These are phyloP conservation scores for Rhodotorula toruloides DNA, from an alignment of 768 basidiomycete species.

Conservation along the genomic window DNA sequence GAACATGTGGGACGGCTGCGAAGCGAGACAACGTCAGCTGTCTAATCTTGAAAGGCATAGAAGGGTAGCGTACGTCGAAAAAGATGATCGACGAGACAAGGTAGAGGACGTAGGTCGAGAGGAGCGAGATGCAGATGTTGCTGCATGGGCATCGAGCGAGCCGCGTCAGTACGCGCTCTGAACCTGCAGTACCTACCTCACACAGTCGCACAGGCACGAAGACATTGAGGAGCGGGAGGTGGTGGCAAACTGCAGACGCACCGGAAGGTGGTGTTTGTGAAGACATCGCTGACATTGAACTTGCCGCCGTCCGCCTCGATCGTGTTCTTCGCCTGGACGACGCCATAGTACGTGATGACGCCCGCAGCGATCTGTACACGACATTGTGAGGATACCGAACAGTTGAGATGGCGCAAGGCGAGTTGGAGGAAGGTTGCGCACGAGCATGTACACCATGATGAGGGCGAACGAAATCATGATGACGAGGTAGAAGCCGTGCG, in stretches of 20 bases:
- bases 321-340: constrained; percentile 57
- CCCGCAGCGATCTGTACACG: constrained; percentile 62
- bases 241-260: neutral
- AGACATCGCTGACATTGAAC: constrained; percentile 58
- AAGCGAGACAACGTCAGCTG: too few relatives aligned
- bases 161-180: too few relatives aligned
- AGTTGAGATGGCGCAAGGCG: constrained; percentile 3
- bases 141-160: neutral
- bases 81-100: constrained; percentile 74
- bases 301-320: constrained; percentile 50
- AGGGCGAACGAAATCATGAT: constrained; percentile 82
- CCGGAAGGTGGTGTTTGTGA: constrained; percentile 60
- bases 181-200: too few relatives aligned
- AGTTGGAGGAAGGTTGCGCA: constrained; percentile 50
- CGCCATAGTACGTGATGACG: constrained; percentile 74
- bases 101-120: constrained; percentile 87
- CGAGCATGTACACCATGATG: constrained; percentile 96
- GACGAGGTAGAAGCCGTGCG: constrained; percentile 76
- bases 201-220: too few relatives aligned
- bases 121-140: constrained; percentile 75
- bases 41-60: neutral
- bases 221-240: too few relatives aligned
- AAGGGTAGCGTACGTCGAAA: constrained; percentile 55
- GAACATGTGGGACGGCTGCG: constrained; percentile 92
- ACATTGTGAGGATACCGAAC: neutral